Base-by-base conservation (phyloP, 2,329 filamentous ascomycete species). In the Zarea fungicola region DNA sequence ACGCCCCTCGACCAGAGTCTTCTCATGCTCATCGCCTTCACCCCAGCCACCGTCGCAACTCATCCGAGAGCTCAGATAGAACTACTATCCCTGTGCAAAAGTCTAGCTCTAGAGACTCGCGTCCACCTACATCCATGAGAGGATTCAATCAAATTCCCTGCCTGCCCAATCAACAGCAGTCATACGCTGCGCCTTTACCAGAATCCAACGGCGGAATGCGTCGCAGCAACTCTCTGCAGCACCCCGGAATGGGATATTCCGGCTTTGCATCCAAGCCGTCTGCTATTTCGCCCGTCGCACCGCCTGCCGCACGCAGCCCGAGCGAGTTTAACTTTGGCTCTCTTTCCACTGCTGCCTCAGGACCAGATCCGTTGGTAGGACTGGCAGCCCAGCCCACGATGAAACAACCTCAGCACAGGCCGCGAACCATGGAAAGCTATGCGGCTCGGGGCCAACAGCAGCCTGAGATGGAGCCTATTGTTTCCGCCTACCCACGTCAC, bases 51-150 rank as follows among this genome's bases (percentile, higher is more conserved):
- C 56, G 55, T 26, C 61, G 62, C 18, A 55, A 57, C 9, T 58
- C 55, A 7, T 66, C 64, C 1, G 65, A 67, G 34, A 55, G 55
- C 3, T 66, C 64, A 4, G 58, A 62, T 7, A 55, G 55, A 13
- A 44, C 54, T 7, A 43, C 55, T 16, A 34, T 55, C 21, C 51
- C 55, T 3, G 23, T 41, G 49, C n/a, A 51, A 42, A 48, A 51
- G 25, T 48, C 53, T 5, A 37, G 36, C 21, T 16, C 55, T 11
- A 19, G 44, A 19, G 57, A 62, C 36, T 46, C 56, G 21, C 57
- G 61, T 18, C 61, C 65, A 3, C 63, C 63, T 2, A 57, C 60
- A 2, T 63, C 63, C 2, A 63, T 57, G 53, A 58, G 63, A 34
- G 60, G 59, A 3, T 66, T 63, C 51, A 56, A 43, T 22, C 57